Base-by-base conservation (phyloP, 208 protist genomes). In the Leishmania guyanensis region DNA sequence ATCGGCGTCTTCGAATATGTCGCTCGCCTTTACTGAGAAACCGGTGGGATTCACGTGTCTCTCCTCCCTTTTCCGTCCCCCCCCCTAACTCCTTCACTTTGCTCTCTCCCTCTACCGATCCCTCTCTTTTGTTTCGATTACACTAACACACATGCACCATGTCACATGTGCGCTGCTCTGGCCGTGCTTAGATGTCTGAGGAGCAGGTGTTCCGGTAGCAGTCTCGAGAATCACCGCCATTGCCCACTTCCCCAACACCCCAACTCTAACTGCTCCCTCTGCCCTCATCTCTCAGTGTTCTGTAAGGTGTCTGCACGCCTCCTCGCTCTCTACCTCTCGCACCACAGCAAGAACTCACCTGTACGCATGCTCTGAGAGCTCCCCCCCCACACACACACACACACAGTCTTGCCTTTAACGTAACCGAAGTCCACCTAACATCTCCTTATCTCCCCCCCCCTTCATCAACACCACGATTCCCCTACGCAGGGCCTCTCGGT, bases 121-220 rank as follows among this genome's bases (percentile, higher is more conserved):
- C 22, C 65, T 74, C 20, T 77, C 33, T 74, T 8, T 60, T 3
- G 53, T 68, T 73, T 22, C 48, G 12, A 2, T 22, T 16, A 48
- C 53, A 54, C 36, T 39, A 39, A 39, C 48, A 53, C n/a, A 39
- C 48, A 75, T n/a, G 29, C 33, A 60, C 51, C 51, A n/a, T 39
- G 29, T 29, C 33, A 51, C 22, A 0, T 10, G 33, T 33, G 12
- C 58, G 39, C 26, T 36, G 12, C 14, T 17, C 56, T 53, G 50
- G 33, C 6, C 5, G 26, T 26, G 16, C 53, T 5, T 33, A 77
- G 74, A 62, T 77, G 74, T 77, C 74, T 68, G 74, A 36, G 56
- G 74, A 62, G 56, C 17, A 77, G 74, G 56, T 65, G 33, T 51
- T 65, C 39, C 36, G 51, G 39, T 65, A 65, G 56, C 14, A 77